A percentile compares a stretch with the other conserved stretches of the same genome.
Conservation (phyloP, 108 stramenopile species). For the Parietichytrium sp. region DNA sequence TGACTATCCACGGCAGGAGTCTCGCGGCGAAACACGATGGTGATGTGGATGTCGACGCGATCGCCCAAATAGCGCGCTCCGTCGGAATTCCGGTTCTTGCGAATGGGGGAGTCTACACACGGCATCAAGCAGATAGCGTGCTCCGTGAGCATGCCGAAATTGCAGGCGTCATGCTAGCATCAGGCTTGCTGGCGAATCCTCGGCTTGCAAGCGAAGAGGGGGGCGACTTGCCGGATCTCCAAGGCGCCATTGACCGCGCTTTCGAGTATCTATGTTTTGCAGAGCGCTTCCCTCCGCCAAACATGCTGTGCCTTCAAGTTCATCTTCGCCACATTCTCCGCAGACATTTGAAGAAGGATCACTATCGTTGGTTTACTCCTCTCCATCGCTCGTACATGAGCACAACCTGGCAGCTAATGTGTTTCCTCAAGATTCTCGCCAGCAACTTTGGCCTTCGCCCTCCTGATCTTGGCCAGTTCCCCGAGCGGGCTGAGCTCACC, state of each 20-base stretch:
- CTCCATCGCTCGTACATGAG: too few species aligned
- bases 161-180: slow-evolving; percentile 1
- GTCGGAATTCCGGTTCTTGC: background rate
- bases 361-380: too few species aligned
- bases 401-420: too few species aligned
- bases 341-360: background rate
- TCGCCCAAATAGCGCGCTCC: background rate
- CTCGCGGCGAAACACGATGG: background rate
- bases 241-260: background rate
- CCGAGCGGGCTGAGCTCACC: too few species aligned
- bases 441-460: too few species aligned
- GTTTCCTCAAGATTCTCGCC: too few species aligned
- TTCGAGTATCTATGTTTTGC: background rate
- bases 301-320: background rate
- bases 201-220: background rate
- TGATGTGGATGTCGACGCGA: background rate
- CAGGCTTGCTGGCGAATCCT: background rate
- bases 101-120: slow-evolving; percentile 1
- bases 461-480: too few species aligned
- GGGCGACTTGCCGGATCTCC: background rate
- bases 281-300: background rate
- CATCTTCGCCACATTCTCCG: slow-evolving; percentile 24
- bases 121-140: background rate
- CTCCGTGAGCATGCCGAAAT: background rate
- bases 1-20: background rate